Evolutionary conservation across 2,329 filamentous ascomycete species (phyloP), one percentile per base, ranked within the genome.

Genomic region (Ramichloridium luteum): DNA sequence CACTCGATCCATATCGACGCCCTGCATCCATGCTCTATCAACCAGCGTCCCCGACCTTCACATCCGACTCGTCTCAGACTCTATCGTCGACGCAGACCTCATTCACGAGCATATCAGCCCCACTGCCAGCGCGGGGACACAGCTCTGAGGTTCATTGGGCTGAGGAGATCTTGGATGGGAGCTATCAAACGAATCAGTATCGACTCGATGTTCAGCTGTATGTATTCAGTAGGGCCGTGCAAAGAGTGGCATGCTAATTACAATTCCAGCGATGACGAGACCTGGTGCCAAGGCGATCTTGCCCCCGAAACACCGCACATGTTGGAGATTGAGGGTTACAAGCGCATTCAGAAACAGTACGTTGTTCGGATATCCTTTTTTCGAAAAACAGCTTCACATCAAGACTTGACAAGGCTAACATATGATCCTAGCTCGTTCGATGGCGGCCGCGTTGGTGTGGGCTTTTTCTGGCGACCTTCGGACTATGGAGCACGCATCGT

Each of bases 401-500:
- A n/a, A n/a, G n/a, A n/a, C n/a, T n/a, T n/a, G n/a, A n/a, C n/a
- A n/a, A n/a, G n/a, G n/a, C n/a, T n/a, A n/a, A n/a, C n/a, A n/a
- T n/a, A n/a, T n/a, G n/a, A n/a, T n/a, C n/a, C n/a, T n/a, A n/a
- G n/a, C n/a, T n/a, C n/a, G n/a, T 68, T 73, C 37, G 62, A 66
- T 22, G 57, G 39, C 56, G 25, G 60, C 52, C 60, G 70, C n/a
- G 25, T 48, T 9, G 40, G 36, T 28, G 35, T 49, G 1, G 37
- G 36, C 3, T 28, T 53, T 8, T 74, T 68, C 41, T 60, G 66
- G 44, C 60, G 70, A 9, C 54, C 62, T 6, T 44, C 48, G 0
- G 69, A 75, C 41, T 53, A 61, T 32, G 65, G 68, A 28, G 62
- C 64, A 13, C 61, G 70, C 15, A 66, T 76, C 8, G 50, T 74